Conservation (phyloP, 345 rosid species). For the Zanthoxylum bungeanum region DNA sequence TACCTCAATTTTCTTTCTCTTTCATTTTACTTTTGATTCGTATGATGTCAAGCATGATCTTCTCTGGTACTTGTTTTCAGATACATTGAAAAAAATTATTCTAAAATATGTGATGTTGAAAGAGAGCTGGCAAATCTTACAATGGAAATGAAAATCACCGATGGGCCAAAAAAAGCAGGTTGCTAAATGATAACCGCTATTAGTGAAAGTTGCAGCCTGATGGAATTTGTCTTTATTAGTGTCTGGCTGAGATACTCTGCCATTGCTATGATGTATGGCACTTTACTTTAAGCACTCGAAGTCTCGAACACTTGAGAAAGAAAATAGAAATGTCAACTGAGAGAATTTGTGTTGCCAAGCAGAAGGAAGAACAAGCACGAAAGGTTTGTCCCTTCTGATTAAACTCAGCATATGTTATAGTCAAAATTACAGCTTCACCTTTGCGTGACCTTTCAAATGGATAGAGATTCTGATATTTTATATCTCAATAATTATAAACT, state of each 20-base stretch:
- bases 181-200: conserved; percentile 3
- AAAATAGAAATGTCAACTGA: conserved; percentile 78
- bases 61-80: conserved; percentile 30
- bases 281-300: conserved; percentile 52
- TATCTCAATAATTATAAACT: background rate
- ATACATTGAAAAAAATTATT: conserved; percentile 83
- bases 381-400: conserved; percentile 50
- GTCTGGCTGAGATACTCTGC: conserved; percentile 20
- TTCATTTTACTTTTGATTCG: background rate
- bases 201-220: conserved; percentile 3
- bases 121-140: conserved; percentile 69
- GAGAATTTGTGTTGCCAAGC: conserved; percentile 62
- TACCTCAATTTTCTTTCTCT: background rate
- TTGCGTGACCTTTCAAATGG: background rate
- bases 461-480: conserved; percentile 8
- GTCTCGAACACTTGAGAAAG: conserved; percentile 90
- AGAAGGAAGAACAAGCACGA: conserved; percentile 72
- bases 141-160: conserved; percentile 93
- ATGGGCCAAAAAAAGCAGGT: conserved; percentile 98
- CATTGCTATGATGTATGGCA: conserved; percentile 18
- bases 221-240: conserved; percentile 2
- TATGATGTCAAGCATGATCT: background rate
- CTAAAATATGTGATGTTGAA: conserved; percentile 84
- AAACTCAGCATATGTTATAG: background rate
- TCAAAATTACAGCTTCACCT: background rate